These are phyloP conservation scores for Stephania yunnanensis DNA, from an alignment of 164 flowering plant species.

Conservation along the genomic window DNA sequence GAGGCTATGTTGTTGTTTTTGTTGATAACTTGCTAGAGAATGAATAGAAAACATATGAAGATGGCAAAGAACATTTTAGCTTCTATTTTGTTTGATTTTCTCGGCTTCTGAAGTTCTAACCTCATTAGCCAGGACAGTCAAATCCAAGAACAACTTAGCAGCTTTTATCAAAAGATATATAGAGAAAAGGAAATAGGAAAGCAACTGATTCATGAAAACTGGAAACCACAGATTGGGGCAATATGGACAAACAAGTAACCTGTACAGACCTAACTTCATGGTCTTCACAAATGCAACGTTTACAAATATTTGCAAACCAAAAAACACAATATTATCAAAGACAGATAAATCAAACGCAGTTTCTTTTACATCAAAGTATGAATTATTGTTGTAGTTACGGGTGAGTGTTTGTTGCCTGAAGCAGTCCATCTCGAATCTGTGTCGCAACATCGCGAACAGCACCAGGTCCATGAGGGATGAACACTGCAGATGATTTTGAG, in stretches of 20 bases:
- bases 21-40: too few relatives aligned
- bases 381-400: not conserved
- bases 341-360: not conserved
- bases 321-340: not conserved
- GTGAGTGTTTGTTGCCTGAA: slow-evolving; percentile 34
- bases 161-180: not conserved
- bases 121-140: too few relatives aligned
- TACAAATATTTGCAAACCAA: not conserved
- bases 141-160: too few relatives aligned
- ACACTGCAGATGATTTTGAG: slow-evolving; percentile 66
- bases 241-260: not conserved
- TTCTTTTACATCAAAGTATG: not conserved
- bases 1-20: too few relatives aligned
- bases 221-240: not conserved
- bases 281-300: not conserved
- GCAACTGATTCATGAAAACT: not conserved
- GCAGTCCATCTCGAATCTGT: slow-evolving; percentile 65
- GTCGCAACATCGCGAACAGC: slow-evolving; percentile 58
- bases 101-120: too few relatives aligned
- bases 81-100: too few relatives aligned
- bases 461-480: slow-evolving; percentile 77
- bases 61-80: too few relatives aligned
- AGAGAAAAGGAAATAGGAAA: not conserved
- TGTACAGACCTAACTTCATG: not conserved
- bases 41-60: too few relatives aligned